A percentile compares a stretch with the other conserved stretches of the same genome.
These are phyloP conservation scores for Colletotrichum gigasporum DNA, from an alignment of 2,329 filamentous ascomycete species.

Conservation along the genomic window DNA sequence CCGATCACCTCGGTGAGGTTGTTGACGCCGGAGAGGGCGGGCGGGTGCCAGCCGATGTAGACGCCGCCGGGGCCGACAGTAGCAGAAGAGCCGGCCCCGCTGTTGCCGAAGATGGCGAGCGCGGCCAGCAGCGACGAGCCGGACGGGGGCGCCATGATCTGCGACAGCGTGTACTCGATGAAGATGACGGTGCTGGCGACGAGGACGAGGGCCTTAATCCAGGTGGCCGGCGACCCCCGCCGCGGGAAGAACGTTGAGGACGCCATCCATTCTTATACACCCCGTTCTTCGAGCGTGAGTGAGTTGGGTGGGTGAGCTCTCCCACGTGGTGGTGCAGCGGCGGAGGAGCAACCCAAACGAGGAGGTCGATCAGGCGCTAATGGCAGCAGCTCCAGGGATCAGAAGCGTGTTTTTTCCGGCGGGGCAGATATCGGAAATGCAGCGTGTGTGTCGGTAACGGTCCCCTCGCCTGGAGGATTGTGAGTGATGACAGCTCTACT, in stretches of 20 bases:
- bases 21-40: conserved; percentile 66
- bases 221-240: conserved; percentile 23
- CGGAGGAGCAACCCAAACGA: background rate
- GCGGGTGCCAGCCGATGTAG: conserved; percentile 67
- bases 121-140: conserved; percentile 24
- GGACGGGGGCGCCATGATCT: conserved; percentile 26
- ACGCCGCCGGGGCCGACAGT: conserved; percentile 29
- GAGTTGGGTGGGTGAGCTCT: background rate
- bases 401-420: background rate
- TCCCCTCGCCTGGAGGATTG: conserved; percentile 6
- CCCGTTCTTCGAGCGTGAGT: background rate
- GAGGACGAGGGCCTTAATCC: conserved; percentile 28
- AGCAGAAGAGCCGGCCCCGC: conserved; percentile 18
- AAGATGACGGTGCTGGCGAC: conserved; percentile 23
- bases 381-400: conserved; percentile 7
- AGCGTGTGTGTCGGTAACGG: background rate
- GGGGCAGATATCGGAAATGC: background rate
- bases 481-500: background rate
- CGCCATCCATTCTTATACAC: conserved; percentile 32
- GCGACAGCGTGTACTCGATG: conserved; percentile 16
- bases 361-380: no score
- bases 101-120: conserved; percentile 14
- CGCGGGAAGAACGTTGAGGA: conserved; percentile 17
- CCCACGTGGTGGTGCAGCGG: background rate
- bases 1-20: conserved; percentile 66